phyloP scores from a whole-genome alignment of 1,284 basidiomycete genomes.

The Trichosporon faecale region DNA sequence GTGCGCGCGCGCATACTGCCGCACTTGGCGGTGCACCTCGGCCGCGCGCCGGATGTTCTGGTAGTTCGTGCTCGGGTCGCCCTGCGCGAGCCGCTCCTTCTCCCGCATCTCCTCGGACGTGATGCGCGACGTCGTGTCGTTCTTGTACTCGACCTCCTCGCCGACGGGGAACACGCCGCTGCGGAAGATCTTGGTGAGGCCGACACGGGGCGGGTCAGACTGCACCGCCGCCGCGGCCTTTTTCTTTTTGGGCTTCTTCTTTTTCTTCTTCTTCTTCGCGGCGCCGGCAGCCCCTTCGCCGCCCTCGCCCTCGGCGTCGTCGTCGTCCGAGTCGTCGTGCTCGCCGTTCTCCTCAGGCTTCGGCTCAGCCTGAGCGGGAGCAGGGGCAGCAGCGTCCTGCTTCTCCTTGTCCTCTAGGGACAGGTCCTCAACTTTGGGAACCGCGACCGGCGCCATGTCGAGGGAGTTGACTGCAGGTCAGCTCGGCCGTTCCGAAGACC shows the following conservation, averaged over 20 bases:
- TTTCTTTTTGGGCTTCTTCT: slow-evolving; percentile 88
- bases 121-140: slow-evolving; percentile 81
- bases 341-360: slow-evolving; percentile 23
- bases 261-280: slow-evolving; percentile 82
- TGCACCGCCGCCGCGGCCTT: slow-evolving; percentile 58
- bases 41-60: slow-evolving; percentile 84
- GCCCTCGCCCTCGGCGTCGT: slow-evolving; percentile 46
- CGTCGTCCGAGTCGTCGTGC: slow-evolving; percentile 26
- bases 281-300: slow-evolving; percentile 37
- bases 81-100: slow-evolving; percentile 69
- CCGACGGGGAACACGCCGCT: slow-evolving; percentile 85
- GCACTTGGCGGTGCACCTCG: slow-evolving; percentile 94
- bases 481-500: neutral
- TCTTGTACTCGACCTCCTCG: slow-evolving; percentile 85
- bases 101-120: slow-evolving; percentile 89
- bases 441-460: slow-evolving; percentile 36
- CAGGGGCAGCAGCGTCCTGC: slow-evolving; percentile 39
- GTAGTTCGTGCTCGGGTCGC: slow-evolving; percentile 79
- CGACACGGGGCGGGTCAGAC: slow-evolving; percentile 89
- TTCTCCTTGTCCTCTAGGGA: slow-evolving; percentile 33
- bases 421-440: slow-evolving; percentile 36
- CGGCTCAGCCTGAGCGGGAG: slow-evolving; percentile 22
- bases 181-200: slow-evolving; percentile 83
- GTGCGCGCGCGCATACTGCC: slow-evolving; percentile 70
- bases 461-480: slow-evolving; percentile 11